Percentiles rank a stretch among this genome's conserved stretches.
phyloP scores from a whole-genome alignment of 2,329 filamentous ascomycete genomes.

The Pseudogymnoascus verrucosus region DNA sequence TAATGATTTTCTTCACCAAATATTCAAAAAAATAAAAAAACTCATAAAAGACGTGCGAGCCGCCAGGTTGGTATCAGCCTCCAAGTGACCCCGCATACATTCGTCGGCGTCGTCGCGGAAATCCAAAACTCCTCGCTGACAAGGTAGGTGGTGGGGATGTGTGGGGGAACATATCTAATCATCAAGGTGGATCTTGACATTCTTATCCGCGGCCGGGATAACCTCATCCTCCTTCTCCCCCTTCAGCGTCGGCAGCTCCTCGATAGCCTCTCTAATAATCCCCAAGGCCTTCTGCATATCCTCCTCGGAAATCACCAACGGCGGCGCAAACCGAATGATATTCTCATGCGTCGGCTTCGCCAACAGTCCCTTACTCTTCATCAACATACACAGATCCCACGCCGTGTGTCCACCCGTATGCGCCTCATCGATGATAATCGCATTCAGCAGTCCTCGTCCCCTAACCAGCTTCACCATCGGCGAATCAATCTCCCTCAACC shows the following conservation, averaged over 20 bases:
- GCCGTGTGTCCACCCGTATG: constrained; percentile 79
- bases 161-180: constrained; percentile 32
- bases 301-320: constrained; percentile 84
- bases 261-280: constrained; percentile 75
- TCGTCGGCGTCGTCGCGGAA: background rate
- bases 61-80: background rate
- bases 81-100: background rate
- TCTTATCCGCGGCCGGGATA: constrained; percentile 52
- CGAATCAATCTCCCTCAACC: constrained; percentile 65
- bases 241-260: constrained; percentile 66
- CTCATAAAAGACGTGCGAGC: background rate
- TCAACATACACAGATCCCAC: constrained; percentile 92
- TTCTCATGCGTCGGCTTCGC: constrained; percentile 98
- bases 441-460: constrained; percentile 91
- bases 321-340: constrained; percentile 96
- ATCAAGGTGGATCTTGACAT: constrained; percentile 51
- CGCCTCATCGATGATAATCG: constrained; percentile 88
- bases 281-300: constrained; percentile 69
- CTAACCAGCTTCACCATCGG: constrained; percentile 76
- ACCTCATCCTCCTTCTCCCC: constrained; percentile 46
- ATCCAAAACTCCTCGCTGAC: constrained; percentile 8
- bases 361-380: constrained; percentile 91
- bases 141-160: background rate
- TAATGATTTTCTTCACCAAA: background rate
- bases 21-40: background rate